Conservation (phyloP, 202 grass and related monocot species). For the Schoenoplectus tabernaemontani region DNA sequence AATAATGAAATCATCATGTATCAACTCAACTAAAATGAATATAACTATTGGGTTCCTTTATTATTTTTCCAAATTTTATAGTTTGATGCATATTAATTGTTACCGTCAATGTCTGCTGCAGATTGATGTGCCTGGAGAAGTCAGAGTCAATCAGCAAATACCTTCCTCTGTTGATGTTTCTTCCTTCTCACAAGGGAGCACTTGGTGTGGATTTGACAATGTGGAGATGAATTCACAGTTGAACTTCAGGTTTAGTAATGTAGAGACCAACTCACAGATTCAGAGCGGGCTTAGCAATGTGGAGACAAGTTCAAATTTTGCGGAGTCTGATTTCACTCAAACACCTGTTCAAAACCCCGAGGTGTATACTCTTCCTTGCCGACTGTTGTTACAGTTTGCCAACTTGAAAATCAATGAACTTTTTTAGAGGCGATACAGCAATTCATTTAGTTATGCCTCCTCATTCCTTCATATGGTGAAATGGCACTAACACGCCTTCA, state of each 20-base stretch:
- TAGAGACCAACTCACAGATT: background rate
- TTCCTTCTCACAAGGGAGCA: conserved; percentile 7
- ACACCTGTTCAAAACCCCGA: conserved; percentile 25
- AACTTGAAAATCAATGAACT: background rate
- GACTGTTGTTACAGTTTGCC: background rate
- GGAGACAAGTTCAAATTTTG: background rate
- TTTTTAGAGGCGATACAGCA: background rate
- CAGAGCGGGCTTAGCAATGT: background rate
- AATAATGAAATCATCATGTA: background rate
- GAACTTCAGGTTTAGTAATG: background rate
- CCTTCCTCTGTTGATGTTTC: conserved; percentile 9
- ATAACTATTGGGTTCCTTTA: background rate
- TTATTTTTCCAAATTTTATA: background rate
- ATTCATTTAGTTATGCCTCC: background rate
- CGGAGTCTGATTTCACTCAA: conserved; percentile 34
- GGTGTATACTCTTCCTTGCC: background rate
- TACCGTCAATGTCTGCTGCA: conserved; percentile 27
- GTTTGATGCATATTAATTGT: background rate
- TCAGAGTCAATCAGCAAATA: background rate
- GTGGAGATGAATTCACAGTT: conserved; percentile 27
- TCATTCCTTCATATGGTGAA: background rate
- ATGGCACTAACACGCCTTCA: background rate
- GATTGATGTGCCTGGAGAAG: conserved; percentile 23
- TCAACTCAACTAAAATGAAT: background rate
- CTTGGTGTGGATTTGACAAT: conserved; percentile 9